These are phyloP conservation scores for Eimeria praecox DNA, from an alignment of 169 alveolate genomes.

Conservation along the genomic window DNA sequence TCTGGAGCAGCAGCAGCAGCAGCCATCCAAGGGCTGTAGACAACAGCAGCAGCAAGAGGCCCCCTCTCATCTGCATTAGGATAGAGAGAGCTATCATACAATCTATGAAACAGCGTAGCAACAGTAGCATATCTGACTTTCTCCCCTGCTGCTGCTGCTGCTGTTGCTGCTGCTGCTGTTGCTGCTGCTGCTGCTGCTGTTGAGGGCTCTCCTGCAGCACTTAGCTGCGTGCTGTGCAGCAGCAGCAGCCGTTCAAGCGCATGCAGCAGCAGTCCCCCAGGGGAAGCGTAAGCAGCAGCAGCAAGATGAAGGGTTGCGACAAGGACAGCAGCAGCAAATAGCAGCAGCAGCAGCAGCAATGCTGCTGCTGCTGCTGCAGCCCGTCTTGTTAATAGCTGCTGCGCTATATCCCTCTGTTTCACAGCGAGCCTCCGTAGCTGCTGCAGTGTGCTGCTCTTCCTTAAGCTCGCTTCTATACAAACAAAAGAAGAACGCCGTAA, in stretches of 20 bases:
- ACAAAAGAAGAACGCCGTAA: conserved; percentile 24
- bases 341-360: neutral
- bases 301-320: neutral
- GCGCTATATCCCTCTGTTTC: conserved; percentile 9
- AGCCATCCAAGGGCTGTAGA: conserved; percentile 17
- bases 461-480: conserved; percentile 8
- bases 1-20: conserved; percentile 48
- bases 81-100: neutral
- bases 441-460: neutral
- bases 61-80: neutral
- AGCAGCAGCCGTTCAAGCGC: conserved; percentile 48
- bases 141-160: neutral
- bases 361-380: conserved; percentile 16
- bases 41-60: conserved; percentile 24
- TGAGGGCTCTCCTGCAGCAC: neutral
- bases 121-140: neutral
- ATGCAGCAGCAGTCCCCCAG: conserved; percentile 40
- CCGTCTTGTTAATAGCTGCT: conserved; percentile 23
- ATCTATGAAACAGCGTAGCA: neutral
- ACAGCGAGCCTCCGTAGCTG: conserved; percentile 3
- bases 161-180: conserved; percentile 1
- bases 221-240: conserved; percentile 4
- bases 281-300: conserved; percentile 6
- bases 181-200: conserved; percentile 21
- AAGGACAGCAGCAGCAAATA: neutral